phyloP scores from a whole-genome alignment of 768 basidiomycete species.

The Termitomyces sp. region DNA sequence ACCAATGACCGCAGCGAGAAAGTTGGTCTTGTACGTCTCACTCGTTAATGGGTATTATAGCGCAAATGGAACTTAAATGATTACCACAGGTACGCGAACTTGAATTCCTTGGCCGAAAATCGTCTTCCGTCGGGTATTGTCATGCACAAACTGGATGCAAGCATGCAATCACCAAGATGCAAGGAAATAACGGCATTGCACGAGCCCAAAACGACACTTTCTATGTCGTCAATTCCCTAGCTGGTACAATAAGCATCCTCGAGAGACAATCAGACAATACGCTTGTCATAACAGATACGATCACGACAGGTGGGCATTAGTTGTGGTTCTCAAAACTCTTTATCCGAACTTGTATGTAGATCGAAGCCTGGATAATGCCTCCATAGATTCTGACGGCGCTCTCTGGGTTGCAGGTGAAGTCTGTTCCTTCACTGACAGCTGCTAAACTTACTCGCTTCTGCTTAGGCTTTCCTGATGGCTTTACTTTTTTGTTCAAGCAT shows the following conservation, averaged over 20 bases:
- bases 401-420: slow-evolving; percentile 61
- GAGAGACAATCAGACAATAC: slow-evolving; percentile 59
- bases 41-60: neutral
- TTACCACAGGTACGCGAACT: slow-evolving; percentile 21
- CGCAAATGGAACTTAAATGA: neutral
- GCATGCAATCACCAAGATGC: slow-evolving; percentile 47
- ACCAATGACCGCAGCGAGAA: slow-evolving; percentile 65
- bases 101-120: slow-evolving; percentile 19
- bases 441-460: neutral
- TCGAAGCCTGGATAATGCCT: slow-evolving; percentile 55
- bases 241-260: slow-evolving; percentile 47
- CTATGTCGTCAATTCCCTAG: slow-evolving; percentile 50
- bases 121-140: slow-evolving; percentile 62
- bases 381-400: slow-evolving; percentile 54
- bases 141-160: slow-evolving; percentile 59
- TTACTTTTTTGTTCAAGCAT: slow-evolving; percentile 32
- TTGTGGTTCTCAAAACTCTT: neutral
- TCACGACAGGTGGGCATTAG: slow-evolving; percentile 46
- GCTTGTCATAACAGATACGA: slow-evolving; percentile 48
- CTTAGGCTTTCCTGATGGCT: slow-evolving; percentile 41
- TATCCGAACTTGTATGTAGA: slow-evolving; percentile 27
- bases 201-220: slow-evolving; percentile 56
- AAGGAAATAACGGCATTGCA: slow-evolving; percentile 60
- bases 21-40: slow-evolving; percentile 44
- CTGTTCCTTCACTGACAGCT: neutral